These are phyloP conservation scores for Mycena metata DNA, from an alignment of 768 basidiomycete species.

Conservation along the genomic window DNA sequence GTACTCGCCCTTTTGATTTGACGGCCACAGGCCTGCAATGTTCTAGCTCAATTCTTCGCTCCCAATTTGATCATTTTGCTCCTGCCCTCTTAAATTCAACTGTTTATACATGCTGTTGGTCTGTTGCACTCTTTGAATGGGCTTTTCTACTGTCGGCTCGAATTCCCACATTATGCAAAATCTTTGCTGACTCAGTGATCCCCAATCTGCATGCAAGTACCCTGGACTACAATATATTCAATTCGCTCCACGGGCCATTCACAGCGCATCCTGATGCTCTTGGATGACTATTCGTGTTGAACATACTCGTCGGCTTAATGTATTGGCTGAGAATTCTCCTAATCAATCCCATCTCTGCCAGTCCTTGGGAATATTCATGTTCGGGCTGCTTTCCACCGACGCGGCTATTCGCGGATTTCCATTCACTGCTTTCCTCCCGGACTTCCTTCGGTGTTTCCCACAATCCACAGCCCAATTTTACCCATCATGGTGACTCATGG, in stretches of 20 bases:
- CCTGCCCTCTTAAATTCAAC: neutral
- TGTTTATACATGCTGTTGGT: neutral
- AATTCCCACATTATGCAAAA: neutral
- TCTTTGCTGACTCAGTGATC: neutral
- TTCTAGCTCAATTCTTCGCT: no score
- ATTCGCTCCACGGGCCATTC: neutral
- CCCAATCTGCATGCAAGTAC: neutral
- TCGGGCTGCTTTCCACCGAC: neutral
- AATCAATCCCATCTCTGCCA: neutral
- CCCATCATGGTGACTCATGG: no score
- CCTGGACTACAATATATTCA: neutral
- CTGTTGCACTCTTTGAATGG: neutral
- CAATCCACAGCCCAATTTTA: neutral
- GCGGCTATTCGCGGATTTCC: neutral
- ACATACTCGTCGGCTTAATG: neutral
- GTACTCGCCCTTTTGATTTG: no score
- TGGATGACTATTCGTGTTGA: neutral
- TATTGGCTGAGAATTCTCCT: neutral
- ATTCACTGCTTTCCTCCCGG: neutral
- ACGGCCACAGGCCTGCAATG: no score
- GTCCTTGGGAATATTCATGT: constrained; percentile 3
- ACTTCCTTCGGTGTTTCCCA: neutral
- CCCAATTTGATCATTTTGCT: no score
- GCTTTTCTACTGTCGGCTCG: constrained; percentile 1
- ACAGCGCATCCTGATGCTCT: neutral